Evolutionary conservation across 2,329 filamentous ascomycete species (phyloP).

Genomic region (Cladosporium phlei): DNA sequence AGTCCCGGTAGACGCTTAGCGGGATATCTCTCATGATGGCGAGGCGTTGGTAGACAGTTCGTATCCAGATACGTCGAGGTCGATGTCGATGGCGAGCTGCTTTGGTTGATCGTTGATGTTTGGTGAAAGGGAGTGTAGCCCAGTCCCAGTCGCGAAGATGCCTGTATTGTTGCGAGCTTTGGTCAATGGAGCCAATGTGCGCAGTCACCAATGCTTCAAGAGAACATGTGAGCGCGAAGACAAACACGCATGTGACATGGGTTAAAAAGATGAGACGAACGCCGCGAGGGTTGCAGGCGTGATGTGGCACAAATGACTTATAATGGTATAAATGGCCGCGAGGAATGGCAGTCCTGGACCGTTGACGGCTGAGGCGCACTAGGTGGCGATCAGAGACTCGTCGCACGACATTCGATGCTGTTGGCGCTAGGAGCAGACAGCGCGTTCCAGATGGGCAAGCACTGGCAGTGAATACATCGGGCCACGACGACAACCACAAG

Average conservation of each 20-base stretch:
- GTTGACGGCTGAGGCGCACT: constrained; percentile 11
- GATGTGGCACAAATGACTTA: constrained; percentile 1
- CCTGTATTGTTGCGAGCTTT: not conserved
- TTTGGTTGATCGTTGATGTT: not conserved
- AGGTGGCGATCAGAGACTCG: constrained; percentile 5
- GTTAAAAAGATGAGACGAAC: constrained; percentile 6
- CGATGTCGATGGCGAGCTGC: not conserved
- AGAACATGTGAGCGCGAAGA: constrained; percentile 1
- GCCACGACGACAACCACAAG: too few species aligned
- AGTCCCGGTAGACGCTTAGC: constrained; percentile 32
- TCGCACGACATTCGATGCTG: constrained; percentile 1
- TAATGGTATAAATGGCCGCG: not conserved
- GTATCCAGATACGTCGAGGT: not conserved
- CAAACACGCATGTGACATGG: constrained; percentile 6
- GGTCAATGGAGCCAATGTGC: constrained; percentile 3
- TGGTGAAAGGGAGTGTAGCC: not conserved
- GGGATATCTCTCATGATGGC: constrained; percentile 16
- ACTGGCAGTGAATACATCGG: not conserved
- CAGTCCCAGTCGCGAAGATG: not conserved
- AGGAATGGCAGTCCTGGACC: not conserved
- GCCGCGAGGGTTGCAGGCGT: constrained; percentile 1
- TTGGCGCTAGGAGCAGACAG: constrained; percentile 2
- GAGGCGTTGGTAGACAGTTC: not conserved
- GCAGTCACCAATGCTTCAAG: not conserved
- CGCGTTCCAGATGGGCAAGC: constrained; percentile 2